A percentile compares a stretch with the other conserved stretches of the same genome.
Conservation (phyloP, 1,284 basidiomycete genomes). For the Puccinia brachypodii region DNA sequence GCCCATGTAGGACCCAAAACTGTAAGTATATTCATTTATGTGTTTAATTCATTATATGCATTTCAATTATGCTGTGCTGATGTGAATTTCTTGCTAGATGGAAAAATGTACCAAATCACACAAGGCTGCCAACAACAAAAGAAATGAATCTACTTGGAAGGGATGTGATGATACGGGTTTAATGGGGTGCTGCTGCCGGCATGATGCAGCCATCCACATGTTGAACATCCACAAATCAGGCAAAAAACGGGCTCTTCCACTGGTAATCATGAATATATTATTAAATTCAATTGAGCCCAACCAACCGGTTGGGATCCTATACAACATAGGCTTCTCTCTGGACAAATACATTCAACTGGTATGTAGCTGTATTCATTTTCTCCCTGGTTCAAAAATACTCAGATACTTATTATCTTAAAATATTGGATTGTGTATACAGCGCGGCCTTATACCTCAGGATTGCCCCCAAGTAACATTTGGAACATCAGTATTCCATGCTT, state of each 20-base stretch:
- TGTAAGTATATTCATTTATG: too few relatives aligned
- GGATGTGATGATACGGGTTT: constrained; percentile 22
- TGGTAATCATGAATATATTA: background rate
- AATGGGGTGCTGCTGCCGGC: constrained; percentile 1
- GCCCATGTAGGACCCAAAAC: background rate
- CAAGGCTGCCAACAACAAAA: constrained; percentile 10
- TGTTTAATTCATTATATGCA: background rate
- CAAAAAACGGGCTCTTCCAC: background rate
- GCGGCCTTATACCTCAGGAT: background rate
- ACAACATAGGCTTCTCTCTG: background rate
- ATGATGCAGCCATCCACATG: background rate
- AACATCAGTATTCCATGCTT: constrained; percentile 18
- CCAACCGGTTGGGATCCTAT: background rate
- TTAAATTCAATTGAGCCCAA: background rate
- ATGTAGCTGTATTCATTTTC: background rate
- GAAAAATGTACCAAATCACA: constrained; percentile 17
- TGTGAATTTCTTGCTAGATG: background rate
- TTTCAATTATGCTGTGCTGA: background rate
- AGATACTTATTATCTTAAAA: too few relatives aligned
- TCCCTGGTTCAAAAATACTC: background rate
- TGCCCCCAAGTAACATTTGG: background rate
- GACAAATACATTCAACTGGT: background rate
- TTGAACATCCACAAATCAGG: background rate
- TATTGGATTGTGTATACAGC: background rate
- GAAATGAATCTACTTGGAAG: constrained; percentile 17